A percentile compares a stretch with the other conserved stretches of the same genome.
phyloP scores from a whole-genome alignment of 1,139 yeast genomes.

The Suhomyces ambrosiae region DNA sequence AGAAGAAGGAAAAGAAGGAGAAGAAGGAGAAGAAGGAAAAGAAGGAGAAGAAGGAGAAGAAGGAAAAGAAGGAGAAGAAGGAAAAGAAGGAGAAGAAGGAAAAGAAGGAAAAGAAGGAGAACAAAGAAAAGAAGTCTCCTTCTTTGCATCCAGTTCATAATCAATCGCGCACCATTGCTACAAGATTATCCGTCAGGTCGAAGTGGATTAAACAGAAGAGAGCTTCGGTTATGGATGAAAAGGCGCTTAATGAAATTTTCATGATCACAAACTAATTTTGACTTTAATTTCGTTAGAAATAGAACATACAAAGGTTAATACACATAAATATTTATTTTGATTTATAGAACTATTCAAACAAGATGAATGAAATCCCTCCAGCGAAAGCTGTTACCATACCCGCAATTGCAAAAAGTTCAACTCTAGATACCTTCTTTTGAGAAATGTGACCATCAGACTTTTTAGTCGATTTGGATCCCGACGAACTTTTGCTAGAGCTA shows the following conservation, averaged over 20 bases:
- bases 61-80: conserved; percentile 19
- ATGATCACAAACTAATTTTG: conserved; percentile 63
- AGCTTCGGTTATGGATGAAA: conserved; percentile 86
- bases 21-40: conserved; percentile 28
- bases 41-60: conserved; percentile 22
- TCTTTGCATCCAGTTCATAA: not conserved
- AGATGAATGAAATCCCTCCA: conserved; percentile 43
- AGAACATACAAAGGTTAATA: not conserved
- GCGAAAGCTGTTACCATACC: conserved; percentile 37
- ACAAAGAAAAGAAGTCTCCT: conserved; percentile 19
- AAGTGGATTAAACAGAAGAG: conserved; percentile 86
- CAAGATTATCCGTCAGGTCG: conserved; percentile 78
- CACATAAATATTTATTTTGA: not conserved
- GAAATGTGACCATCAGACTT: conserved; percentile 26
- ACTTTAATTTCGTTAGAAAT: not conserved
- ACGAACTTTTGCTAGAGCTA: conserved; percentile 26
- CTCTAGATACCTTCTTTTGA: conserved; percentile 29
- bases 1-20: conserved; percentile 26
- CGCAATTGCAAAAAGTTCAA: conserved; percentile 35
- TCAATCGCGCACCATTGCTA: conserved; percentile 37
- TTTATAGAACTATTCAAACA: conserved; percentile 23
- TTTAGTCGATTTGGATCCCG: conserved; percentile 25
- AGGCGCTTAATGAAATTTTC: conserved; percentile 87
- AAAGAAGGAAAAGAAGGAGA: conserved; percentile 21
- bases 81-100: conserved; percentile 22